A percentile compares a stretch with the other conserved stretches of the same genome.
Evolutionary conservation across 768 basidiomycete genomes (phyloP).

Genomic region (Kwoniella mangroviensis): DNA sequence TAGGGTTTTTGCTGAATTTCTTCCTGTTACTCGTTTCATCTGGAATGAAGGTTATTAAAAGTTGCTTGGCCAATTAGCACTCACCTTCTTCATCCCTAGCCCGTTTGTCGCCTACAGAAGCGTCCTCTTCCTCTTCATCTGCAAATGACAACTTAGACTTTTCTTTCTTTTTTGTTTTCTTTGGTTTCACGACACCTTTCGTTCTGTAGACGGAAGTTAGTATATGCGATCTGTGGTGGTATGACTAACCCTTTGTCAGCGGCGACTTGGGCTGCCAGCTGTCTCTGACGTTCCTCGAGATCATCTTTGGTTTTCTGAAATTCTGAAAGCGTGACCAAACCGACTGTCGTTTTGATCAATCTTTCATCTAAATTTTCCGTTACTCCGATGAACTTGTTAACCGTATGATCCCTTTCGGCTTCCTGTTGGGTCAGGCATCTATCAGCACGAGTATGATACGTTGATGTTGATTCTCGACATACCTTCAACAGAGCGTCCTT

Average conservation of each 20-base stretch:
- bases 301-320: conserved; percentile 88
- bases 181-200: conserved; percentile 64
- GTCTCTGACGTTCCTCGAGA: conserved; percentile 85
- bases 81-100: conserved; percentile 14
- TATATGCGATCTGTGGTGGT: background rate
- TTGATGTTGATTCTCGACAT: conserved; percentile 57
- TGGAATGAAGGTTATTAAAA: conserved; percentile 38
- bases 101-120: conserved; percentile 28
- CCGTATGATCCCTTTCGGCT: conserved; percentile 86
- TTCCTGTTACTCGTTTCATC: conserved; percentile 64
- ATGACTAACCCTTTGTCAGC: conserved; percentile 60
- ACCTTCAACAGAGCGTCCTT: background rate
- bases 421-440: conserved; percentile 60
- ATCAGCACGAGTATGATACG: background rate
- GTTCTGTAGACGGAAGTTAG: conserved; percentile 1
- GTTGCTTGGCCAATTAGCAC: background rate
- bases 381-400: conserved; percentile 88
- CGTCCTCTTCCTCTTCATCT: conserved; percentile 72
- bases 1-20: conserved; percentile 91
- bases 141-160: conserved; percentile 92
- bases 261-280: conserved; percentile 73
- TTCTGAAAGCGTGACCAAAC: conserved; percentile 86
- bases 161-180: conserved; percentile 92
- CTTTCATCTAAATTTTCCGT: conserved; percentile 93
- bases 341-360: conserved; percentile 87